A percentile compares a stretch with the other conserved stretches of the same genome.
phyloP scores from a whole-genome alignment of 78 protist species.

The slime mould (Dictyostelium discoideum) region DNA sequence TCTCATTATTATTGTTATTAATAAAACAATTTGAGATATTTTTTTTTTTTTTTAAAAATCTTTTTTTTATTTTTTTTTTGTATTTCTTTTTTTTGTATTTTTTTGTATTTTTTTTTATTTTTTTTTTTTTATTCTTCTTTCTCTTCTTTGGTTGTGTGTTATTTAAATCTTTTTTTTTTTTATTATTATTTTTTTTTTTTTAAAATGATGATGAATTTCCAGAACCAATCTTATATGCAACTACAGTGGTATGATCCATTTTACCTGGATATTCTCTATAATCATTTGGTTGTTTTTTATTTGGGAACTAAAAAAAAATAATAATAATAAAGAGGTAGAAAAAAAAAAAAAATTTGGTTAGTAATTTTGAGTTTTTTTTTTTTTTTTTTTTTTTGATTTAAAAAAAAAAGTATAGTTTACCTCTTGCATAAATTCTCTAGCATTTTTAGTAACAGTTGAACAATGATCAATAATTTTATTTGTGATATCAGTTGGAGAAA shows the following conservation, averaged over 20 bases:
- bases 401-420: neutral
- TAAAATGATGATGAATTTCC: neutral
- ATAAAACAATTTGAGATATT: too few species aligned
- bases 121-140: neutral
- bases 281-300: slow-evolving; percentile 75
- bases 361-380: too few species aligned
- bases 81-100: neutral
- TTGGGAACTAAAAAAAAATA: slow-evolving; percentile 33
- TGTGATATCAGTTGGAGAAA: slow-evolving; percentile 50
- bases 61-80: neutral
- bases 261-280: slow-evolving; percentile 83
- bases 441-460: slow-evolving; percentile 20
- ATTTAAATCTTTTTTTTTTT: neutral
- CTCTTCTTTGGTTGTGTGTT: neutral
- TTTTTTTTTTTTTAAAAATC: too few species aligned
- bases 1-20: too few species aligned
- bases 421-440: slow-evolving; percentile 66
- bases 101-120: too few species aligned
- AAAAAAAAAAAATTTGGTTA: neutral
- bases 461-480: slow-evolving; percentile 69
- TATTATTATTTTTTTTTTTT: neutral
- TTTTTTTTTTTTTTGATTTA: neutral
- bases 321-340: neutral
- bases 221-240: slow-evolving; percentile 46
- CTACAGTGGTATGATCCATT: slow-evolving; percentile 86